Evolutionary conservation across 805 yeast species (phyloP), one percentile per base, ranked within the genome.

Genomic region (Kuraishia ogatae): DNA sequence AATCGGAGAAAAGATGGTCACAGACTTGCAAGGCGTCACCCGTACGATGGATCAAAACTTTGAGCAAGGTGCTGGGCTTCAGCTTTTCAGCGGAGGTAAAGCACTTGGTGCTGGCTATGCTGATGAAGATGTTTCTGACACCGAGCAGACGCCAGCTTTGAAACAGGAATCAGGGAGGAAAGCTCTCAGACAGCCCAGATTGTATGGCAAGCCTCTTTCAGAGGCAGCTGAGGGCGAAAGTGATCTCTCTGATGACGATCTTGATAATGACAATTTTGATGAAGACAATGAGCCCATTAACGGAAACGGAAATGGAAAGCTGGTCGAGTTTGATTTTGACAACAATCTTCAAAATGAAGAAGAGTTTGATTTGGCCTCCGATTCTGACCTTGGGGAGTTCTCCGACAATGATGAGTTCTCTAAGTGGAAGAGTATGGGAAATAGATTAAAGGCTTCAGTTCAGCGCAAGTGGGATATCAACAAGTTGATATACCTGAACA

Each of bases 1-100:
- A 24, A 80, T 88, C 60, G 97, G 97, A 58, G 97, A 92, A 69
- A 81, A 82, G 64, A 71, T 91, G 58, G 96, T 93, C 26, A 88
- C 96, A 4, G 82, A 83, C 56, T 75, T 94, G 60, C 97, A 93
- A 67, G 77, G 80, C 46, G 89, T 85, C 2, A 77, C 81, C 46
- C 79, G 79, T 51, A 73, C 87, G 21, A 71, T 87, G 61, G 96
- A 75, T 23, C 88, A 81, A 63, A 77, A 81, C 52, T 77, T 78
- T 53, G 76, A 75, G 54, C 81, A 76, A 48, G 85, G 84, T 43
- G 83, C 87, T 2, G 96, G 93, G 22, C 73, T 89, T 56, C 86
- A 85, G 63, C 72, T 93, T 54, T 93, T 93, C 65, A 79, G 89
- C 54, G 77, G 78, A 51, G 78, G 89, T 21, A 75, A 75, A 19